Percentiles rank a stretch among this genome's conserved stretches.
Evolutionary conservation across 202 grass and related monocot genomes (phyloP).

Genomic region (Carex sylvatica): DNA sequence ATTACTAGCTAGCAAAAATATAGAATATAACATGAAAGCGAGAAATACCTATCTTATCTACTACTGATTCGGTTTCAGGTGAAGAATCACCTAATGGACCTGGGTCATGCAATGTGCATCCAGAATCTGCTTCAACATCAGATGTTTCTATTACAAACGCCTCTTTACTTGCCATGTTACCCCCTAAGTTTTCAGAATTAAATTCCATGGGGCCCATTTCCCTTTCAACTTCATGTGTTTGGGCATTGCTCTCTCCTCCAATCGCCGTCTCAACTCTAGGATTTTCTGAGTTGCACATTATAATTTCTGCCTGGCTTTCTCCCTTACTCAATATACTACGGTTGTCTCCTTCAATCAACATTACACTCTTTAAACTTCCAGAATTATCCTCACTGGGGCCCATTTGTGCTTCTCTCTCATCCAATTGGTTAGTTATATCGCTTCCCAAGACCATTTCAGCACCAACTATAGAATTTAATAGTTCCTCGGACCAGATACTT

Average conservation of each 20-base stretch:
- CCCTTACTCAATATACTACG: neutral
- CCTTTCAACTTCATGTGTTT: constrained; percentile 2
- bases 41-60: constrained; percentile 8
- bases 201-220: neutral
- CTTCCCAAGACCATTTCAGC: constrained; percentile 17
- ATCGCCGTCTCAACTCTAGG: neutral
- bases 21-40: neutral
- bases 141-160: neutral
- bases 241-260: constrained; percentile 11
- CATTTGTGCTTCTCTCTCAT: neutral
- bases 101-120: constrained; percentile 16
- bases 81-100: constrained; percentile 12
- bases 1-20: neutral
- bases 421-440: neutral
- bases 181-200: neutral
- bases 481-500: constrained; percentile 26
- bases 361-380: neutral
- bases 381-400: neutral
- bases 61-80: constrained; percentile 5
- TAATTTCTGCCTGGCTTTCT: neutral
- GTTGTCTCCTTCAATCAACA: neutral
- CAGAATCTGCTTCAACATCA: constrained; percentile 6
- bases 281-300: neutral
- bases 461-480: constrained; percentile 15
- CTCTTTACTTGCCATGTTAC: constrained; percentile 7